These are phyloP conservation scores for Citrus inodora DNA, from an alignment of 345 rosid species.

Conservation along the genomic window DNA sequence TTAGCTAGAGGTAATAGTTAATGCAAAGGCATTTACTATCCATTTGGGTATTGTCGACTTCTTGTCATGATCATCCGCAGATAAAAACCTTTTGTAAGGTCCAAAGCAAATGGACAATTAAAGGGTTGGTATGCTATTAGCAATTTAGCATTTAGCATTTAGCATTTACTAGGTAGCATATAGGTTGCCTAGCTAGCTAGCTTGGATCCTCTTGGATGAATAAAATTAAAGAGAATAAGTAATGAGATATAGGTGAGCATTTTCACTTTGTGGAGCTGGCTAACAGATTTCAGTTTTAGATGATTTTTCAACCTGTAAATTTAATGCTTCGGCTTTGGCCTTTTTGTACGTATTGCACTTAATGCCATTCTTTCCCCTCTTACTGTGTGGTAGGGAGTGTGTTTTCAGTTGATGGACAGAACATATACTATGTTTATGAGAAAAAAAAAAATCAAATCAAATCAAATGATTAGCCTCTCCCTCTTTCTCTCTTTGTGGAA, in stretches of 20 bases:
- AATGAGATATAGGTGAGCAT: neutral
- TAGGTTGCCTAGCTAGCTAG: neutral
- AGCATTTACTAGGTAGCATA: neutral
- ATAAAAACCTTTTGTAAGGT: slow-evolving; percentile 8
- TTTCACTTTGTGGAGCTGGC: neutral
- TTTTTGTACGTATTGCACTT: neutral
- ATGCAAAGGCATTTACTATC: slow-evolving; percentile 16
- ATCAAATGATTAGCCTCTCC: slow-evolving; percentile 39
- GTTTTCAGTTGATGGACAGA: slow-evolving; percentile 22
- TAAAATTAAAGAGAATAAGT: neutral
- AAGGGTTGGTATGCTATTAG: neutral
- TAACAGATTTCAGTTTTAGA: neutral
- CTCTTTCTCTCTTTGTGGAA: neutral
- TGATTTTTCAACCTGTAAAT: slow-evolving; percentile 1
- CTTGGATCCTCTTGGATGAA: neutral
- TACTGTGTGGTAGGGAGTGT: neutral
- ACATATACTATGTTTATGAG: slow-evolving; percentile 26
- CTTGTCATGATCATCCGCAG: slow-evolving; percentile 7
- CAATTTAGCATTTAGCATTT: neutral
- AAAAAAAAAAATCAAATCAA: slow-evolving; percentile 12
- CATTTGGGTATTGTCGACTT: slow-evolving; percentile 25
- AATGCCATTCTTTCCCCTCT: slow-evolving; percentile 11
- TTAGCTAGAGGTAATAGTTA: neutral
- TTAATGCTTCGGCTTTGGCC: slow-evolving; percentile 11
- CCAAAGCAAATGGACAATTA: neutral